These are phyloP conservation scores for Diaporthe capsici DNA, from an alignment of 2,329 filamentous ascomycete genomes.

Conservation along the genomic window DNA sequence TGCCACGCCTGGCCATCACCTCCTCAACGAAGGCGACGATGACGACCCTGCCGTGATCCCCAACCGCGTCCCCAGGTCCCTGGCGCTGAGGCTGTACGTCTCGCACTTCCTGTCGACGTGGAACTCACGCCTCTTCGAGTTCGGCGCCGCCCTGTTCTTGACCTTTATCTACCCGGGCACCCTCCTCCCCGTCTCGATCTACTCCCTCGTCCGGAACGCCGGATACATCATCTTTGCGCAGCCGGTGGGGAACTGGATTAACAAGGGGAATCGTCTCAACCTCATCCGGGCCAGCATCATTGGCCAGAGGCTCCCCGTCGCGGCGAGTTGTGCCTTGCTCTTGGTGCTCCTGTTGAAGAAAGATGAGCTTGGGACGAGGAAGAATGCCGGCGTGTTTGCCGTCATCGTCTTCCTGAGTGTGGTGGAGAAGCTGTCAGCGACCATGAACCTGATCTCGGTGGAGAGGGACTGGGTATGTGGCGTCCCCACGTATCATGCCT, in stretches of 20 bases:
- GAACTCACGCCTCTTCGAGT: slow-evolving; percentile 76
- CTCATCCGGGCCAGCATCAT: slow-evolving; percentile 67
- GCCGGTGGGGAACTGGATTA: slow-evolving; percentile 71
- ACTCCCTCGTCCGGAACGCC: slow-evolving; percentile 72
- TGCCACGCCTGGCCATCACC: slow-evolving; percentile 21
- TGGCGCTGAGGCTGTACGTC: slow-evolving; percentile 60
- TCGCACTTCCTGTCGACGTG: slow-evolving; percentile 75
- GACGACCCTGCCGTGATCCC: neutral
- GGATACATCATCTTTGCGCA: slow-evolving; percentile 72
- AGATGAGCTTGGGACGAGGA: slow-evolving; percentile 47
- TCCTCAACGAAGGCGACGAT: neutral
- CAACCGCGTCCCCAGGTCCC: slow-evolving; percentile 28
- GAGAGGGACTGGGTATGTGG: slow-evolving; percentile 77
- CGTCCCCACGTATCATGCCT: too few relatives aligned
- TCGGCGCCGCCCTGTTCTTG: slow-evolving; percentile 72
- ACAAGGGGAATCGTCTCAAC: slow-evolving; percentile 64
- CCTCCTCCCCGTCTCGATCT: slow-evolving; percentile 76
- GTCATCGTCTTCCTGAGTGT: slow-evolving; percentile 69
- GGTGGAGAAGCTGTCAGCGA: slow-evolving; percentile 75
- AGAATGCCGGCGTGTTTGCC: slow-evolving; percentile 51
- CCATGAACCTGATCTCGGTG: slow-evolving; percentile 75
- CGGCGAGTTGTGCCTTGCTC: slow-evolving; percentile 62
- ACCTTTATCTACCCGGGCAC: slow-evolving; percentile 70
- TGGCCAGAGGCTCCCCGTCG: slow-evolving; percentile 60
- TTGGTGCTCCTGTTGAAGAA: slow-evolving; percentile 49